These are phyloP conservation scores for Aspergillus carlsbadensis DNA, from an alignment of 495 filamentous ascomycete species.

Conservation along the genomic window DNA sequence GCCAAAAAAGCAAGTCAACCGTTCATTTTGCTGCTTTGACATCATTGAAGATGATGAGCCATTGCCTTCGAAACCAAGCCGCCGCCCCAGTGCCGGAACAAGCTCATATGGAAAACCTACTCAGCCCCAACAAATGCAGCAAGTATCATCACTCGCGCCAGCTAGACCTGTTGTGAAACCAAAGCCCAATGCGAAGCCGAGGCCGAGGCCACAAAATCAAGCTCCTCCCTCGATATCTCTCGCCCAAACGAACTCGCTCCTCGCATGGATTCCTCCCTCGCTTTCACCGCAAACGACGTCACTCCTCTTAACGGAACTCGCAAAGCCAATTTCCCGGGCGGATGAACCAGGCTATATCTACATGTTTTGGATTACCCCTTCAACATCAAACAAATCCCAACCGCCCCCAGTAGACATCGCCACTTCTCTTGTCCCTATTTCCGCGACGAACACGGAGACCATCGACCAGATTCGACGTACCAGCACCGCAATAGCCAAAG, in stretches of 20 bases:
- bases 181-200: too few species aligned
- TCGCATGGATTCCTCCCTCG: conserved; percentile 65
- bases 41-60: conserved; percentile 22
- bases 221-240: background rate
- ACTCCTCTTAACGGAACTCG: conserved; percentile 67
- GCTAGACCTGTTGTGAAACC: too few species aligned
- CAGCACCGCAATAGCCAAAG: conserved; percentile 61
- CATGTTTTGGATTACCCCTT: conserved; percentile 86
- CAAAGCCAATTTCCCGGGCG: conserved; percentile 71
- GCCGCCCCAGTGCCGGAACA: background rate
- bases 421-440: conserved; percentile 53
- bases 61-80: conserved; percentile 7
- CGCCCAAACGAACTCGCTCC: conserved; percentile 48
- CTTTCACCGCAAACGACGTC: conserved; percentile 65
- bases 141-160: conserved; percentile 8
- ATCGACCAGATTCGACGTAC: conserved; percentile 52
- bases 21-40: conserved; percentile 41
- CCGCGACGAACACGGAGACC: conserved; percentile 12
- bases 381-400: conserved; percentile 37
- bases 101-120: background rate
- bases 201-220: background rate
- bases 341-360: conserved; percentile 96
- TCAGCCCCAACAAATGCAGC: conserved; percentile 2
- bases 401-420: conserved; percentile 58
- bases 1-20: conserved; percentile 16